Evolutionary conservation across 2,329 filamentous ascomycete species (phyloP), one percentile per base, ranked within the genome.

Genomic region (Paecilomyces dactylethromorphus): DNA sequence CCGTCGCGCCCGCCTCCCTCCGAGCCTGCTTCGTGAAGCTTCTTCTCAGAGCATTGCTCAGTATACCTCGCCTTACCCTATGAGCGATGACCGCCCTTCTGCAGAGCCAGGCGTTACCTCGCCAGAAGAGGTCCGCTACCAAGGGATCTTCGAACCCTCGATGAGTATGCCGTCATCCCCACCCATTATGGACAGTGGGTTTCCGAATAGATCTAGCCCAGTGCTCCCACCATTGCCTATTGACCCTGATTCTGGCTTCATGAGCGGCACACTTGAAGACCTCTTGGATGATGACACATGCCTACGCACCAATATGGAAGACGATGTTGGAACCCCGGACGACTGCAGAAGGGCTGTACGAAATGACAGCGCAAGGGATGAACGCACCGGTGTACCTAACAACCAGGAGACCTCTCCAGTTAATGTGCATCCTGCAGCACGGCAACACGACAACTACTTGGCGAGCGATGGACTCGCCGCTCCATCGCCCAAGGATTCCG

Each of bases 101-200:
- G 70, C 73, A 54, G 82, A 85, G 56, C 74, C 78, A 3, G 73
- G 74, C n/a, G 70, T 76, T 52, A 77, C 76, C 29, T 81, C 81
- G 13, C 78, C 81, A 31, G 80, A 82, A 61, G 78, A 80, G 54
- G 67, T 73, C 54, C 81, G 80, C 57, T 81, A 80, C 55, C 77
- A 76, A 58, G 78, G 78, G 59, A 74, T 79, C 8, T 79, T 80
- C 52, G 80, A 88, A 58, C 95, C 91, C 56, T 89, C 91, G 3
- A 86, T 86, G 54, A 90, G 91, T 57, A 91, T 97, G 65, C 89
- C 89, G 1, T 97, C 94, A 0, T 97, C 93, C 3, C 93, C 93
- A 13, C 94, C 94, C 0, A 81, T 95, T 1, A 86, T 92, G 62
- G 83, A 85, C 63, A 82, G 82, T 39, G 79, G 81, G 31, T 79